Base-by-base conservation (phyloP, 2,329 filamentous ascomycete species). In the Trichoderma polysporum region DNA sequence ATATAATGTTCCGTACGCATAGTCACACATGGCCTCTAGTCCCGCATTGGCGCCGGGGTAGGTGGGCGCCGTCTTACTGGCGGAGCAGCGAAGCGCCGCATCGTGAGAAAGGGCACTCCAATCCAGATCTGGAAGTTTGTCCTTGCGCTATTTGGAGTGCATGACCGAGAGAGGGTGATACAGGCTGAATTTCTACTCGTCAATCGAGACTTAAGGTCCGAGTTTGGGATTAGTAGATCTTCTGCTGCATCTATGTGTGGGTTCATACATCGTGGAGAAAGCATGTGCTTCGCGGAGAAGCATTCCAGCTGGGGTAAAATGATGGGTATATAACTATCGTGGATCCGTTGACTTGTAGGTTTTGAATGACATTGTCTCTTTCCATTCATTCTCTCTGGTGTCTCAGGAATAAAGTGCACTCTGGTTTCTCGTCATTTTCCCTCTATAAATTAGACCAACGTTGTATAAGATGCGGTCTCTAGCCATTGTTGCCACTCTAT, bases 71-170 rank as follows among this genome's bases (percentile, higher is more conserved):
- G 50, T 64, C 37, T 64, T 47, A 64, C 37, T 47, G 61, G 61
- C 61, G 49, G 61, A 56, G 27, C 47, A 54, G 37, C 15, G 37
- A 64, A 47, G 61, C 61, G 61, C 61, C 61, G 61, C 61, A 52
- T 58, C 27, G 35, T 37, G 54, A 45, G 13, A 45, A 49, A 31
- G n/a, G 15, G 2, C 58, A 45, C 31, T 25, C 66, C 66, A 67
- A 25, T n/a, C 65, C 66, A 4, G 13, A 62, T 67, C 52, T 63
- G 66, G 66, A 53, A 56, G 52, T 39, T 67, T 57, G 49, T 67
- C 50, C 66, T 62, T 67, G 41, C 59, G 15, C 39, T 50, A 62
- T 33, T 10, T 22, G 10, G n/a, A 33, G 15, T 45, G 39, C 33
- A 49, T 39, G 49, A 13, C 15, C 25, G 5, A 17, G n/a, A 56